Conservation (phyloP, 2,329 filamentous ascomycete species). For the Calonectria leucothoes region DNA sequence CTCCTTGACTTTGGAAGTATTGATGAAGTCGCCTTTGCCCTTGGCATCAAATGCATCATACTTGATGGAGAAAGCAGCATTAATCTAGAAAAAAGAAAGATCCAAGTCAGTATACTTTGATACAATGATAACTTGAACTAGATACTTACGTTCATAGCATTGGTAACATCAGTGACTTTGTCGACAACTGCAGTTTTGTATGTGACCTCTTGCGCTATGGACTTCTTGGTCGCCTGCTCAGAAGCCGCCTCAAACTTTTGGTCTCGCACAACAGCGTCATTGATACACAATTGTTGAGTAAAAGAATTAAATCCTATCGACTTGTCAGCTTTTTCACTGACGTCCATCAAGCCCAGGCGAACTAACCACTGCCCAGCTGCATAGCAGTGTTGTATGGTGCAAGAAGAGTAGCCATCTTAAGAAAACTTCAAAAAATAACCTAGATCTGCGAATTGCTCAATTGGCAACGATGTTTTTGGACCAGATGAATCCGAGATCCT, state of each 20-base stretch:
- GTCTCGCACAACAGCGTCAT: slow-evolving; percentile 10
- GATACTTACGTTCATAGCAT: slow-evolving; percentile 21
- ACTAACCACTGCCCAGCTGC: slow-evolving; percentile 17
- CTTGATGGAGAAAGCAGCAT: slow-evolving; percentile 19
- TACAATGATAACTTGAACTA: not conserved
- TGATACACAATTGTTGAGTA: slow-evolving; percentile 20
- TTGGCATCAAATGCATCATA: slow-evolving; percentile 12
- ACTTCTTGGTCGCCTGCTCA: not conserved
- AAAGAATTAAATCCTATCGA: slow-evolving; percentile 23
- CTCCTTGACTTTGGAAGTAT: slow-evolving; percentile 25
- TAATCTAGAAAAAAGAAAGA: not conserved
- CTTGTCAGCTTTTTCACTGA: not conserved
- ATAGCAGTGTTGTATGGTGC: slow-evolving; percentile 20
- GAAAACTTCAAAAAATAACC: not conserved
- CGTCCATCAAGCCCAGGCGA: not conserved
- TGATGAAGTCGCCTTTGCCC: slow-evolving; percentile 14
- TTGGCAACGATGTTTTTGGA: not conserved
- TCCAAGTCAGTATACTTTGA: not conserved
- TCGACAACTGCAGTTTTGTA: slow-evolving; percentile 25
- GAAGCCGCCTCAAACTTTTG: not conserved
- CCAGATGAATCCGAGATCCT: not conserved
- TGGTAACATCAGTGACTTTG: slow-evolving; percentile 19
- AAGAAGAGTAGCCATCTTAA: slow-evolving; percentile 9
- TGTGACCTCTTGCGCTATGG: slow-evolving; percentile 13
- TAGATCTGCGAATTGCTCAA: not conserved